Evolutionary conservation across 2,329 filamentous ascomycete genomes (phyloP), one percentile per base, ranked within the genome.

Genomic region (Arthrobotrys pseudoclavata): DNA sequence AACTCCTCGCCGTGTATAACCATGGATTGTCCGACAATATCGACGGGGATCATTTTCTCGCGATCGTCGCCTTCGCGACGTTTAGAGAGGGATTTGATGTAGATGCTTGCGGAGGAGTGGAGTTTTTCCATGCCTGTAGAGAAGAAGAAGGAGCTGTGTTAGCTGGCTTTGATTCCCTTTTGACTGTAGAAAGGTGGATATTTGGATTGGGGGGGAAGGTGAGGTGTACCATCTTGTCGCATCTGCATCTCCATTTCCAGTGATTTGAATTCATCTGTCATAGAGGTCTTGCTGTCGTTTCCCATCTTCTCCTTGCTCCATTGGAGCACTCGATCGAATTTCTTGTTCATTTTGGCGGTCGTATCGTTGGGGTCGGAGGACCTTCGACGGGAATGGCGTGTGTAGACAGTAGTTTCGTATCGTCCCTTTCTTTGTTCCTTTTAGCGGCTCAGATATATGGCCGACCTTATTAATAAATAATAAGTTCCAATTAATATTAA

Each of bases 221-320:
- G n/a, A n/a, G 26, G 82, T 86, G 69, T 87, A 97, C 94, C 95
- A 80, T 97, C 92, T 80, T 96, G 91, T 79, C 95, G 89, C 82
- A 97, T 86, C 72, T 89, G 87, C 94, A 98, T 98, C 85, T 98
- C 95, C 69, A 89, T 87, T 85, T 98, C 94, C 81, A 98, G 86
- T 76, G 89, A 88, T 85, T 92, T 96, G 88, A 98, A 98, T 82
- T 97, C 92, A 64, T 98, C 94, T 0, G 93, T 92, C 79, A 93
- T 90, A 83, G 87, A 89, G 9, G 95, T 97, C 86, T 94, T 96
- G 85, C 91, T 88, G 85, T 97, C 94, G 80, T 89, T 89, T 81
- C 95, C 95, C 92, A 98, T 97, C 85, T 94, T 93, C 86, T 98
- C 95, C 81, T 93, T 93, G 42, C 94, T 93, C 95, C 95, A 98